Evolutionary conservation across 2,329 filamentous ascomycete species (phyloP), one percentile per base, ranked within the genome.

Genomic region (Ascochyta fabae): DNA sequence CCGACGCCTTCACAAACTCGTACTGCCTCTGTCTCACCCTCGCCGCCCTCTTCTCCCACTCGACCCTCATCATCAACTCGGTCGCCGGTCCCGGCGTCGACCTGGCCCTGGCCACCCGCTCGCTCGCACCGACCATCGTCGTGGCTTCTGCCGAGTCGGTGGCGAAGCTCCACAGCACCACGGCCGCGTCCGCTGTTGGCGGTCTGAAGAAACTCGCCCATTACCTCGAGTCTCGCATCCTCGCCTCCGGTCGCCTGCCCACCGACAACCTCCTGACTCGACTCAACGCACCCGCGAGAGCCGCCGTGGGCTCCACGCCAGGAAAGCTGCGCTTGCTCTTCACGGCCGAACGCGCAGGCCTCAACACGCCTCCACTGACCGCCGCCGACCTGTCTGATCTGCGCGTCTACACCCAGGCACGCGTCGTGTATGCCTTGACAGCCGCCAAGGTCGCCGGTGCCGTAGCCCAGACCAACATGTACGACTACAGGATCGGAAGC

Each of bases 11-110:
- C 41, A 88, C 89, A 7, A 86, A 89, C 65, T 88, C 88, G 0
- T 94, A 96, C 77, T 86, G 92, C 1, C 83, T 98, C 24, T 85
- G 87, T 50, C 81, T 96, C 56, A 92, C 92, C 0, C 82, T 99
- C 53, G 87, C 89, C 1, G 92, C 93, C 0, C 83, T 99, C 8
- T 96, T 88, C 77, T 89, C 87, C 22, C 95, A 96, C 72, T 84
- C 91, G 16, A 95, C 92, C 0, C 79, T 99, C 19, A 91, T 92
- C 24, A 84, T 99, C 68, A 98, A 91, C 77, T 95, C 92, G 0
- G 92, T 96, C 24, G 90, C 92, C 15, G 89, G 89, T 6, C 83
- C 85, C 33, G 85, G 85, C 10, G 82, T 89, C 12, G 87, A 95
- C 70, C 82, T 98, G 34, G 80, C 82, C 16, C 77, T 92, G 22